Conservation (phyloP, 202 grass and related monocot species). For the Panicum virgatum region DNA sequence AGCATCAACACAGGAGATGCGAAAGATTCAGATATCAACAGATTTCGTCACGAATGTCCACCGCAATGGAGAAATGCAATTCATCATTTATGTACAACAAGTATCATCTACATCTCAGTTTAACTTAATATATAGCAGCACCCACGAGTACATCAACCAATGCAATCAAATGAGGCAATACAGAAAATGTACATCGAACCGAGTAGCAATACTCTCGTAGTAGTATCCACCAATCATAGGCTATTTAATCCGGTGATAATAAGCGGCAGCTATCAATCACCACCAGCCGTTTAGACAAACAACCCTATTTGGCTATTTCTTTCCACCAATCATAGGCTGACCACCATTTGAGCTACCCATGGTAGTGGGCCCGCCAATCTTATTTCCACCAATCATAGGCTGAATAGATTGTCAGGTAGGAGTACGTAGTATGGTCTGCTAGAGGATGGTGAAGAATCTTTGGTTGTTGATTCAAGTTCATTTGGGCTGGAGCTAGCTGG, state of each 20-base stretch:
- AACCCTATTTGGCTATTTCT: slow-evolving; percentile 53
- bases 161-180: slow-evolving; percentile 43
- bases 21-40: neutral
- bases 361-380: slow-evolving; percentile 33
- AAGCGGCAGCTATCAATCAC: slow-evolving; percentile 12
- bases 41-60: neutral
- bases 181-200: slow-evolving; percentile 55
- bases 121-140: slow-evolving; percentile 18
- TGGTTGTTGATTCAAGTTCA: slow-evolving; percentile 36
- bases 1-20: neutral
- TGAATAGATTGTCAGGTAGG: slow-evolving; percentile 73
- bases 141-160: slow-evolving; percentile 49
- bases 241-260: no score
- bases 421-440: slow-evolving; percentile 89
- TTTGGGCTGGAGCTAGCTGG: slow-evolving; percentile 52
- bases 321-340: slow-evolving; percentile 76
- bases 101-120: slow-evolving; percentile 21
- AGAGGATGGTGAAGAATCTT: slow-evolving; percentile 18
- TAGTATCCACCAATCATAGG: no score
- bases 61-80: slow-evolving; percentile 9
- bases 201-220: neutral
- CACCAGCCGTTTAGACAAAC: slow-evolving; percentile 18
- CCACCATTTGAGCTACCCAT: slow-evolving; percentile 48
- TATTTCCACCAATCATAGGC: slow-evolving; percentile 70
- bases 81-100: slow-evolving; percentile 50